Conservation (phyloP, 1,139 yeast species). For the Pichia sp. region DNA sequence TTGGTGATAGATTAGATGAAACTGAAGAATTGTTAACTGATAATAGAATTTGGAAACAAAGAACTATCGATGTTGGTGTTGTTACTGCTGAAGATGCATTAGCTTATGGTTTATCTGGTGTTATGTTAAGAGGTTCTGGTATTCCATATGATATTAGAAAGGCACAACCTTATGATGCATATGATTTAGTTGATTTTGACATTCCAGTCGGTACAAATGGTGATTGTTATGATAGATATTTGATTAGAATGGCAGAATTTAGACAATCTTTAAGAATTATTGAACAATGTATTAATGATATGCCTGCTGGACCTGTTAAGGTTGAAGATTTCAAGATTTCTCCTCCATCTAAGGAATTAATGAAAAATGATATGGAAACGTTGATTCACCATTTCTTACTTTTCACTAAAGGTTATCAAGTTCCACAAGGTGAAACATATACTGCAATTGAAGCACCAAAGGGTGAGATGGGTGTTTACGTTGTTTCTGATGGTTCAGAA, state of each 20-base stretch:
- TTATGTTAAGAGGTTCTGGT: conserved; percentile 89
- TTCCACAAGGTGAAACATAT: conserved; percentile 87
- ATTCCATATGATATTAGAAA: conserved; percentile 82
- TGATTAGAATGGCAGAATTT: conserved; percentile 85
- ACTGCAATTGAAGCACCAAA: conserved; percentile 92
- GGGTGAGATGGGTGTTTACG: conserved; percentile 92
- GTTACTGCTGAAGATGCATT: conserved; percentile 84
- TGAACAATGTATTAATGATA: conserved; percentile 83
- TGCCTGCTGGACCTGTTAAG: conserved; percentile 90
- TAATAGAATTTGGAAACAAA: conserved; percentile 88
- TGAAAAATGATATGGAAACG: conserved; percentile 94
- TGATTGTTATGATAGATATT: conserved; percentile 86
- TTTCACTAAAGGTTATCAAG: conserved; percentile 83
- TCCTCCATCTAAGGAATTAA: conserved; percentile 73
- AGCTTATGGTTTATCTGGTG: conserved; percentile 76
- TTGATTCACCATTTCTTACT: conserved; percentile 82
- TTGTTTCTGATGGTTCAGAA: conserved; percentile 84
- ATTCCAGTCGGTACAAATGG: conserved; percentile 82
- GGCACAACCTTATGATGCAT: conserved; percentile 86
- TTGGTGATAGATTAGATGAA: conserved; percentile 88
- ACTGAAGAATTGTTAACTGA: conserved; percentile 85
- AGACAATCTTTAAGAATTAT: conserved; percentile 86
- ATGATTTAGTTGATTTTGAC: conserved; percentile 79
- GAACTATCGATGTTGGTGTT: conserved; percentile 75
- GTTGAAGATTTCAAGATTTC: conserved; percentile 83